Evolutionary conservation across 2,329 filamentous ascomycete genomes (phyloP).

Genomic region (Trichoderma sp.): DNA sequence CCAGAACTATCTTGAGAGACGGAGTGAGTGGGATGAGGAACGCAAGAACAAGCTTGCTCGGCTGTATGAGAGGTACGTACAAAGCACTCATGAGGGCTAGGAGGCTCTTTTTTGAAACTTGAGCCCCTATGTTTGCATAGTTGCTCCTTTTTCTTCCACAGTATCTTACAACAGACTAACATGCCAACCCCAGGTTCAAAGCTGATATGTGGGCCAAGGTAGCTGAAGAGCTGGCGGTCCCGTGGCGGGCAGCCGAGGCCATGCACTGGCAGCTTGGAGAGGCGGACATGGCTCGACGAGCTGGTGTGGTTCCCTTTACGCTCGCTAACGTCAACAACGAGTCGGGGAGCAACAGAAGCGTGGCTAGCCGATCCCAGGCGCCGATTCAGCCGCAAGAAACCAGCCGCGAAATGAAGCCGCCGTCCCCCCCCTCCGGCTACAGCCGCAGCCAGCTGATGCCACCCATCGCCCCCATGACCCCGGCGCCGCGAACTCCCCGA

Average conservation of each 20-base stretch:
- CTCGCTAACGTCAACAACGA: constrained; percentile 61
- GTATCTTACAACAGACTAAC: neutral
- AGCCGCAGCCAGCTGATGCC: constrained; percentile 42
- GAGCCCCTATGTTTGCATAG: neutral
- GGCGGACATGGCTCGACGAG: constrained; percentile 88
- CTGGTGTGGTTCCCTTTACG: constrained; percentile 84
- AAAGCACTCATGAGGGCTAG: neutral
- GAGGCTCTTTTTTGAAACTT: neutral
- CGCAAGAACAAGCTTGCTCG: constrained; percentile 95
- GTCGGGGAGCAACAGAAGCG: constrained; percentile 43
- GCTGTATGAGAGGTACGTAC: constrained; percentile 84
- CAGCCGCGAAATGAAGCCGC: constrained; percentile 47
- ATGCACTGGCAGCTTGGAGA: constrained; percentile 99
- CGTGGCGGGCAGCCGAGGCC: constrained; percentile 92
- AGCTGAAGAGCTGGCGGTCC: constrained; percentile 90
- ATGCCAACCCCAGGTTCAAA: constrained; percentile 72
- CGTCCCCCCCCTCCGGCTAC: constrained; percentile 48
- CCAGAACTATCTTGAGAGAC: constrained; percentile 92
- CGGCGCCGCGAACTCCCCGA: constrained; percentile 43
- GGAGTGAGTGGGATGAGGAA: constrained; percentile 95
- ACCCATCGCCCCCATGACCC: constrained; percentile 38
- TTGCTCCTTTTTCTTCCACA: too few species aligned
- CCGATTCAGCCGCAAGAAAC: constrained; percentile 53
- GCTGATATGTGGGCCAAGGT: constrained; percentile 97
- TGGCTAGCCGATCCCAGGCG: constrained; percentile 45